Conservation (phyloP, 2,329 filamentous ascomycete species). For the Trichoderma atroviride region DNA sequence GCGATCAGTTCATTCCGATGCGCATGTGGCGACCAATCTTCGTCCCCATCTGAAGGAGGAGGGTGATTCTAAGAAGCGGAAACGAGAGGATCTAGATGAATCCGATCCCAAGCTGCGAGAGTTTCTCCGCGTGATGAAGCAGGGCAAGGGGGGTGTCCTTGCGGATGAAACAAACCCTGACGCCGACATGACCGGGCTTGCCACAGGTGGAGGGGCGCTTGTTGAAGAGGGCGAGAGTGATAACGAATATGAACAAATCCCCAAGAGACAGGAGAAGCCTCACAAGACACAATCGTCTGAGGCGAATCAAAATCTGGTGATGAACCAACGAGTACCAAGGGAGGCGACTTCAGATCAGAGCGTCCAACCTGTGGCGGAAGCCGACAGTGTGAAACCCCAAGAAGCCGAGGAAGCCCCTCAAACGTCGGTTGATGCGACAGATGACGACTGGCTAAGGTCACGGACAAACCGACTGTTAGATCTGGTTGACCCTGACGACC, state of each 20-base stretch:
- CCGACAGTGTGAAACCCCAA: conserved; percentile 31
- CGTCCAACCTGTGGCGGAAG: conserved; percentile 13
- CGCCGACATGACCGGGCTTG: conserved; percentile 30
- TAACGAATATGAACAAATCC: conserved; percentile 72
- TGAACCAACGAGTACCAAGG: conserved; percentile 21
- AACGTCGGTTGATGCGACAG: conserved; percentile 56
- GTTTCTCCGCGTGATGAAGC: conserved; percentile 81
- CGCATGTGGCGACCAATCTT: conserved; percentile 27
- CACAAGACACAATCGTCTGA: conserved; percentile 38
- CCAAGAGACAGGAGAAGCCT: conserved; percentile 55
- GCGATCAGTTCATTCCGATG: conserved; percentile 34
- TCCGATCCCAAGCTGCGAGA: conserved; percentile 82
- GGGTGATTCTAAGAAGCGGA: conserved; percentile 65
- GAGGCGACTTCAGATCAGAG: conserved; percentile 23
- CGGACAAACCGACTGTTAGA: conserved; percentile 85
- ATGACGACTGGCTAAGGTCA: conserved; percentile 90
- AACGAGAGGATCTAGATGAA: conserved; percentile 60
- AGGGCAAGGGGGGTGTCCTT: conserved; percentile 43
- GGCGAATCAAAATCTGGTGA: conserved; percentile 26
- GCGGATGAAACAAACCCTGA: conserved; percentile 37
- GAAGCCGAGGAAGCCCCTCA: conserved; percentile 33
- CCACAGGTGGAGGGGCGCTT: conserved; percentile 38
- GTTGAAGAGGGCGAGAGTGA: conserved; percentile 65
- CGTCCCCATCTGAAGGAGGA: conserved; percentile 34
- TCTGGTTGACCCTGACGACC: conserved; percentile 74